Evolutionary conservation across 1,284 basidiomycete species (phyloP).

Genomic region (Ceratobasidium sp.): DNA sequence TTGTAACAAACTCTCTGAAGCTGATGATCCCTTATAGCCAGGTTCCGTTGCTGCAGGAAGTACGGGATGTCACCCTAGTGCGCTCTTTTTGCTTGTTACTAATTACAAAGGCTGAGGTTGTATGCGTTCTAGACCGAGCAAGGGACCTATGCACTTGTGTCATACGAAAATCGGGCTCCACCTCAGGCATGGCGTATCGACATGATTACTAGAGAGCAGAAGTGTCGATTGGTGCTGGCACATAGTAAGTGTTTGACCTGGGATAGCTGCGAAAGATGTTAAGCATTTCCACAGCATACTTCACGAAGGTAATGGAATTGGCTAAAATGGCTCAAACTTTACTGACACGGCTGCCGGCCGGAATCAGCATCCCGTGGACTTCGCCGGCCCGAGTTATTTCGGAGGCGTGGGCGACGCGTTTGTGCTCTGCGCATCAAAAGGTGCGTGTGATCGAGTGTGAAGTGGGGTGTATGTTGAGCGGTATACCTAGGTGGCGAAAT

Average conservation of each 20-base stretch:
- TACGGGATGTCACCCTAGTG: constrained; percentile 79
- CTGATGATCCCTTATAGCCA: constrained; percentile 59
- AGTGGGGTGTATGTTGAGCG: not conserved
- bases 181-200: constrained; percentile 85
- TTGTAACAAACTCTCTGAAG: too few relatives aligned
- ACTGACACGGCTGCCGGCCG: not conserved
- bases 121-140: constrained; percentile 55
- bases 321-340: not conserved
- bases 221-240: constrained; percentile 3
- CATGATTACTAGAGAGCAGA: constrained; percentile 57
- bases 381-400: constrained; percentile 17
- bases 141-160: constrained; percentile 76
- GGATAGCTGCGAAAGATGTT: too few relatives aligned
- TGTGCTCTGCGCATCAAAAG: constrained; percentile 41
- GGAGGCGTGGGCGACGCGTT: constrained; percentile 32
- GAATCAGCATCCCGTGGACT: not conserved
- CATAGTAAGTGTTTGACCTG: constrained; percentile 38
- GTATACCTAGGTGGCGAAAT: constrained; percentile 32
- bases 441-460: not conserved
- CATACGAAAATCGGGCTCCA: constrained; percentile 82
- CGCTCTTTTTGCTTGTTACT: constrained; percentile 66
- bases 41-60: constrained; percentile 81
- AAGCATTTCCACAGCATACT: not conserved
- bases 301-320: not conserved
- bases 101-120: constrained; percentile 65